These are phyloP conservation scores for Chalaropsis ovoidea DNA, from an alignment of 2,329 filamentous ascomycete species.

Conservation along the genomic window DNA sequence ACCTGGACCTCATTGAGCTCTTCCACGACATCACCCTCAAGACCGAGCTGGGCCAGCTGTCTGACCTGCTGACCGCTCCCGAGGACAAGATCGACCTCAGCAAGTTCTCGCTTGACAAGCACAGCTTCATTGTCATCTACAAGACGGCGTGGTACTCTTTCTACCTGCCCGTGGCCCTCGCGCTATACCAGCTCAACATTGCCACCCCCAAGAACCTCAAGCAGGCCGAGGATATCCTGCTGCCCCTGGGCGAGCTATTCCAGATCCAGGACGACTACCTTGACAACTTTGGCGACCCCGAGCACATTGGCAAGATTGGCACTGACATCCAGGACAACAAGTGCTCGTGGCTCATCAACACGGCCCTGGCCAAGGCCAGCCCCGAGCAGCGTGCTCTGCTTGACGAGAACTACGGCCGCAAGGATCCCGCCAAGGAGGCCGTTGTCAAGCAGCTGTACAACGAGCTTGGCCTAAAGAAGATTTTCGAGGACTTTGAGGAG, in stretches of 20 bases:
- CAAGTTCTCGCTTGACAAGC: slow-evolving; percentile 94
- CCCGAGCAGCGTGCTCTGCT: slow-evolving; percentile 80
- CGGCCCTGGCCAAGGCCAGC: slow-evolving; percentile 69
- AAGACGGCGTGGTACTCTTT: slow-evolving; percentile 99
- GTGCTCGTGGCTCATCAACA: slow-evolving; percentile 97
- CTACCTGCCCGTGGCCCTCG: slow-evolving; percentile 90
- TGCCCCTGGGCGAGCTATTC: slow-evolving; percentile 97
- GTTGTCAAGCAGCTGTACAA: slow-evolving; percentile 81
- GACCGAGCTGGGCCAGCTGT: slow-evolving; percentile 90
- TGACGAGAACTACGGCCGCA: slow-evolving; percentile 87
- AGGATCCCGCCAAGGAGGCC: slow-evolving; percentile 73
- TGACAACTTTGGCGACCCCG: slow-evolving; percentile 89
- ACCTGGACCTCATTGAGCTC: slow-evolving; percentile 85
- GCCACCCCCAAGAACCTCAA: slow-evolving; percentile 83
- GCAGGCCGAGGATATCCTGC: slow-evolving; percentile 81
- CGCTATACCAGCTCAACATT: slow-evolving; percentile 72
- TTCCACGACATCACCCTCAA: slow-evolving; percentile 93
- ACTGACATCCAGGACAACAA: slow-evolving; percentile 99
- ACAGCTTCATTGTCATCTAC: slow-evolving; percentile 97
- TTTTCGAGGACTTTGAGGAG: slow-evolving; percentile 86
- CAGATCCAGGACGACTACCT: slow-evolving; percentile 98
- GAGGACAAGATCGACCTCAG: slow-evolving; percentile 86
- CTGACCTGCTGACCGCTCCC: slow-evolving; percentile 88
- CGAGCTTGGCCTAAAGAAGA: slow-evolving; percentile 71
- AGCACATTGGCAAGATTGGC: slow-evolving; percentile 94